Conservation (phyloP, 495 filamentous ascomycete species). For the Aspergillus sclerotiicarbonarius region DNA sequence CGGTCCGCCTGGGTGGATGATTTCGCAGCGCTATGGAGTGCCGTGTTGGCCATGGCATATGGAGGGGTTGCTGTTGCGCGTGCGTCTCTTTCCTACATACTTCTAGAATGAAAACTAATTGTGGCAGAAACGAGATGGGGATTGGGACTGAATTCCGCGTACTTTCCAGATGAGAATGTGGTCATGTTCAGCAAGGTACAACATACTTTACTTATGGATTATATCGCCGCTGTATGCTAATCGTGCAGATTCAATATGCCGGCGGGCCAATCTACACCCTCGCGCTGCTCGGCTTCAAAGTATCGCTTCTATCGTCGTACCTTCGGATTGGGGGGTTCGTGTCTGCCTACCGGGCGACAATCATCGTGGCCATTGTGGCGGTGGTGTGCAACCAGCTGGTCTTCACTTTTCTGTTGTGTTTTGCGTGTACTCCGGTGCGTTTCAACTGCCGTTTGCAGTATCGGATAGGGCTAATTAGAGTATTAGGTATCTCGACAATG, state of each 20-base stretch:
- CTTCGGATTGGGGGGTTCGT: slow-evolving; percentile 46
- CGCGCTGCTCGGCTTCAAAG: slow-evolving; percentile 50
- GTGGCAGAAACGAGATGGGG: slow-evolving; percentile 27
- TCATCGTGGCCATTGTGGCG: slow-evolving; percentile 32
- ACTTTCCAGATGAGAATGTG: slow-evolving; percentile 25
- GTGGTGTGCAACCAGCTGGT: slow-evolving; percentile 36
- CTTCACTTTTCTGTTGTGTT: slow-evolving; percentile 23
- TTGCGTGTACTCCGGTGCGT: slow-evolving; percentile 40
- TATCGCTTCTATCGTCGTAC: slow-evolving; percentile 50
- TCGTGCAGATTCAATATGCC: slow-evolving; percentile 27
- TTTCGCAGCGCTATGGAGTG: slow-evolving; percentile 24
- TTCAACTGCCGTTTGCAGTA: too few relatives aligned
- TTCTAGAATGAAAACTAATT: not conserved
- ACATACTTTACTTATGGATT: too few relatives aligned
- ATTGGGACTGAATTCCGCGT: slow-evolving; percentile 15
- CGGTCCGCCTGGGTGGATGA: slow-evolving; percentile 26
- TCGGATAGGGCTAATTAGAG: too few relatives aligned
- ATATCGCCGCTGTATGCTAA: not conserved
- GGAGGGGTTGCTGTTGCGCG: slow-evolving; percentile 22
- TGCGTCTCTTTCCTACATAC: slow-evolving; percentile 15
- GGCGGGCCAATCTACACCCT: slow-evolving; percentile 31
- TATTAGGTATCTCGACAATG: slow-evolving; percentile 43
- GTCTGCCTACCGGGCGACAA: slow-evolving; percentile 33
- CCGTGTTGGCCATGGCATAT: slow-evolving; percentile 20
- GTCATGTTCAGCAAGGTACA: slow-evolving; percentile 30